Percentiles rank a stretch among this genome's conserved stretches.
phyloP scores from a whole-genome alignment of 192 early-diverging fungal species.

The Backusella parvicylindrica region DNA sequence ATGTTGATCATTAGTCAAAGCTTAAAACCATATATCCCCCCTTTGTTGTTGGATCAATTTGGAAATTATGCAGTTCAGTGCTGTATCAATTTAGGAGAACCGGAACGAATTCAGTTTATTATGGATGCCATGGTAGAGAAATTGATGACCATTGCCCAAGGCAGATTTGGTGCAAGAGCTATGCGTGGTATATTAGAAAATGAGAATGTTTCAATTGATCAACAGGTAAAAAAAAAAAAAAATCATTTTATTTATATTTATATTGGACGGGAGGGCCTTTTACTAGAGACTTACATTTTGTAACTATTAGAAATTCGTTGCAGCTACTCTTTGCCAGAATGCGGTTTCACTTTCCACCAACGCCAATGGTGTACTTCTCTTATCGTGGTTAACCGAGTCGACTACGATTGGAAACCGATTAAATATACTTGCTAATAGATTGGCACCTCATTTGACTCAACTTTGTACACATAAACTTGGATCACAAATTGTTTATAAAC shows the following conservation, averaged over 20 bases:
- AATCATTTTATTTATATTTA: neutral
- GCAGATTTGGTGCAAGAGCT: conserved; percentile 89
- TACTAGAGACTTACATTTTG: neutral
- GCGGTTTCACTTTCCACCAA: conserved; percentile 75
- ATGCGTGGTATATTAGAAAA: conserved; percentile 90
- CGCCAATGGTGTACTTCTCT: conserved; percentile 81
- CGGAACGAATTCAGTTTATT: conserved; percentile 80
- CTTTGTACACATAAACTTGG: conserved; percentile 89
- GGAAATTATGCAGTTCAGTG: conserved; percentile 98
- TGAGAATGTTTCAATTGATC: conserved; percentile 68
- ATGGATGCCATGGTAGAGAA: conserved; percentile 88
- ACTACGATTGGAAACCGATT: conserved; percentile 74
- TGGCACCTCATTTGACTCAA: conserved; percentile 70
- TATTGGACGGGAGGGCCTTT: neutral
- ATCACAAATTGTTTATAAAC: conserved; percentile 71
- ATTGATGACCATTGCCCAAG: conserved; percentile 80
- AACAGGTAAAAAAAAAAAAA: conserved; percentile 44
- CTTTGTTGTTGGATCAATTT: conserved; percentile 90
- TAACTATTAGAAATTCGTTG: conserved; percentile 72
- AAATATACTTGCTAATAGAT: conserved; percentile 72
- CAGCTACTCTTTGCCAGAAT: conserved; percentile 78
- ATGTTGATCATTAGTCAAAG: conserved; percentile 48
- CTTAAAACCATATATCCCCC: conserved; percentile 71
- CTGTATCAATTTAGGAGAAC: conserved; percentile 72
- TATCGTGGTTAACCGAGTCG: conserved; percentile 90